These are phyloP conservation scores for Suillus subluteus DNA, from an alignment of 768 basidiomycete genomes.

Conservation along the genomic window DNA sequence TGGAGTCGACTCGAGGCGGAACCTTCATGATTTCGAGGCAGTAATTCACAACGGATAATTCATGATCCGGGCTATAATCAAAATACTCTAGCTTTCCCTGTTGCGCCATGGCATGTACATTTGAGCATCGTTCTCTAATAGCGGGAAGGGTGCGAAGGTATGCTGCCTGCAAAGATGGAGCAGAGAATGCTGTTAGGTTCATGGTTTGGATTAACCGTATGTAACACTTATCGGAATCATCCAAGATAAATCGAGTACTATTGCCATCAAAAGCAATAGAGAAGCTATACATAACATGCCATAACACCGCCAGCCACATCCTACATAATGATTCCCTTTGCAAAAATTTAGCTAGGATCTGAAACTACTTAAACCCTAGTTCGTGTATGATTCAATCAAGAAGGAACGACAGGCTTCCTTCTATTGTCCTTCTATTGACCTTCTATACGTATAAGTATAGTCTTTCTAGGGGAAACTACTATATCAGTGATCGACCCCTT, in stretches of 20 bases:
- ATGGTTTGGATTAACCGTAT: conserved; percentile 7
- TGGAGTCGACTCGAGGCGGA: conserved; percentile 2
- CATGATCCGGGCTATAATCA: conserved; percentile 79
- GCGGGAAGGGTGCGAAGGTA: conserved; percentile 87
- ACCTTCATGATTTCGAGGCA: conserved; percentile 79
- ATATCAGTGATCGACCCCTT: conserved; percentile 2
- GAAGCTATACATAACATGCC: not conserved
- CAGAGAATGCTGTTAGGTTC: conserved; percentile 2
- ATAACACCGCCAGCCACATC: not conserved
- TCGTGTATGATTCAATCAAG: not conserved
- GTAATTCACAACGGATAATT: conserved; percentile 68
- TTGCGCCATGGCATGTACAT: conserved; percentile 79
- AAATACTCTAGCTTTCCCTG: conserved; percentile 82
- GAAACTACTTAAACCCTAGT: not conserved
- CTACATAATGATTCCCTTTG: too few relatives aligned
- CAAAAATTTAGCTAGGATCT: too few relatives aligned
- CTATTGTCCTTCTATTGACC: not conserved
- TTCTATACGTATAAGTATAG: not conserved
- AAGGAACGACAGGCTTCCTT: not conserved
- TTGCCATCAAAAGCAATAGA: not conserved
- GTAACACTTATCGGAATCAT: not conserved
- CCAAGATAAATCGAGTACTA: too few relatives aligned
- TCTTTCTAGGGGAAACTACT: not conserved
- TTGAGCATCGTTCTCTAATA: conserved; percentile 84
- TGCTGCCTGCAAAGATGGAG: conserved; percentile 36